Evolutionary conservation across 2,329 filamentous ascomycete genomes (phyloP), one percentile per base, ranked within the genome.

Genomic region (Macrophomina phaseolina): DNA sequence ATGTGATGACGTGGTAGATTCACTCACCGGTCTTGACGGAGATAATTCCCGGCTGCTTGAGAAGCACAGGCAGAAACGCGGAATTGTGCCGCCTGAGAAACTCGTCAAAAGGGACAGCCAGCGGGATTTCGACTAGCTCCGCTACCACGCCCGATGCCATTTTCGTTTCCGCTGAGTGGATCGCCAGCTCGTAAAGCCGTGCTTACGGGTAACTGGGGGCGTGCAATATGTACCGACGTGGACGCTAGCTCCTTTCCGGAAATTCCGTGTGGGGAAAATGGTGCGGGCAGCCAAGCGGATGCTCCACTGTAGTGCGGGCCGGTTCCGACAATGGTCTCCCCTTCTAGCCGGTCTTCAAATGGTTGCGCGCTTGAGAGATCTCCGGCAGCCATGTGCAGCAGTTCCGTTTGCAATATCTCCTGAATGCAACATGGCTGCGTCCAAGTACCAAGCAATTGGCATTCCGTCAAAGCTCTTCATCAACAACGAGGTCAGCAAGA

Each of bases 391-490:
- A 32, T 18, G 9, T 11, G 11, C 23, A 30, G 23, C 16, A 6
- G 14, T 51, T 30, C 12, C 6, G 28, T 16, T 23, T 30, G 5
- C 18, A 51, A n/a, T 16, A 51, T 49, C 4, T 23, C 11, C 3
- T 51, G 5, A 12, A 5, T 16, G 9, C 28, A 14, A 28, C 36
- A 55, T 55, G 51, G 51, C 51, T 3, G 32, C 51, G 8, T 55
- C 51, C 5, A 55, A 36, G 51, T 36, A 36, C 51, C 51, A 55
- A 36, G 51, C 6, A n/a, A n/a, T n/a, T 36, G 51, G 36, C 16
- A 38, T 55, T 18, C 51, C 51, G 51, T 55, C 42, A 32, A 49
- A 64, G 45, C 42, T 64, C 16, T 49, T 64, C 32, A 51, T 64
- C 60, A 48, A 46, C 34, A 64, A 64, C 23, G 45, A 64, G 48